These are phyloP conservation scores for Haplosporangium sp. DNA, from an alignment of 371 early-diverging fungal species.

Conservation along the genomic window DNA sequence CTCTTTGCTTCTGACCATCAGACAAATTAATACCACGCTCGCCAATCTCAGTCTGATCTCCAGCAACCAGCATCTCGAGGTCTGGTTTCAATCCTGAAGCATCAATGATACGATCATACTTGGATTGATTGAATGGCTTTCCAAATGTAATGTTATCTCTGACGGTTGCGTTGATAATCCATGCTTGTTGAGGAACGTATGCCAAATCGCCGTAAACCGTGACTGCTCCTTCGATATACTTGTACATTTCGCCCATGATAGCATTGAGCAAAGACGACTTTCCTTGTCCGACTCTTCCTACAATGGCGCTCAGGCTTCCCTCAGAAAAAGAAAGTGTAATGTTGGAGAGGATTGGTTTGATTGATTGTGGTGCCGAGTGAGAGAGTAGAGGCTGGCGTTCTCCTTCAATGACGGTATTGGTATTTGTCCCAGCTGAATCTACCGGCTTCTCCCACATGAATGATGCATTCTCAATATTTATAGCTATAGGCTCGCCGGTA, in stretches of 20 bases:
- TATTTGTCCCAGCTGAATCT: too few relatives aligned
- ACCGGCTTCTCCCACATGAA: too few relatives aligned
- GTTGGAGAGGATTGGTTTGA: too few relatives aligned
- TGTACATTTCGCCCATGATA: constrained; percentile 89
- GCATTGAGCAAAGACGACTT: constrained; percentile 87
- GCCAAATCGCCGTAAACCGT: constrained; percentile 81
- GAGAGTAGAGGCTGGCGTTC: too few relatives aligned
- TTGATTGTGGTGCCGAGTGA: too few relatives aligned
- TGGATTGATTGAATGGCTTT: constrained; percentile 74
- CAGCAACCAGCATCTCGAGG: constrained; percentile 77
- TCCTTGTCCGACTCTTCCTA: constrained; percentile 89
- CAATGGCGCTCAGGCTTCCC: constrained; percentile 75
- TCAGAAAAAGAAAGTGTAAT: too few relatives aligned
- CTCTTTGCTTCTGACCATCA: constrained; percentile 65
- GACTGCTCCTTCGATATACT: constrained; percentile 70
- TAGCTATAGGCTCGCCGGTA: too few relatives aligned
- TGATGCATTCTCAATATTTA: too few relatives aligned
- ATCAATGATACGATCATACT: constrained; percentile 76
- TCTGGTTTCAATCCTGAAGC: constrained; percentile 82
- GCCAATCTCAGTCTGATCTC: constrained; percentile 94
- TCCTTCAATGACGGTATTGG: too few relatives aligned
- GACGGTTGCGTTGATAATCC: constrained; percentile 76
- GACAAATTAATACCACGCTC: constrained; percentile 92
- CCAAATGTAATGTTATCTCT: constrained; percentile 96
- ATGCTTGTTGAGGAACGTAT: constrained; percentile 70